Base-by-base conservation (phyloP, 1,284 basidiomycete genomes). In the Crucibulum parvulum region DNA sequence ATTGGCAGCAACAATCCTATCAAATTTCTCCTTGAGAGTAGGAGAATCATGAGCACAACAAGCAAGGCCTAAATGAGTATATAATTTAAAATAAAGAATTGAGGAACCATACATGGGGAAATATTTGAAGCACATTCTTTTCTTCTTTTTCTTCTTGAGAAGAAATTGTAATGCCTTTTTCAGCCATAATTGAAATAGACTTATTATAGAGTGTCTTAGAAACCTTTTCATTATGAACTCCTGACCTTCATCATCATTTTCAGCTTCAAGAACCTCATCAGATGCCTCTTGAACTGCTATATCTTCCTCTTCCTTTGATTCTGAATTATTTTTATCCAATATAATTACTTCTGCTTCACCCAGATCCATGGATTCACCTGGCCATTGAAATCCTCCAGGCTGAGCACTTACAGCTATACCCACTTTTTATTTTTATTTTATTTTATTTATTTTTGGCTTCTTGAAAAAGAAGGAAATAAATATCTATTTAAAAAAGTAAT, bases 21-120 rank as follows among this genome's bases (percentile, higher is more conserved):
- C 64, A 59, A 68, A 67, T 51, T 64, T 60, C 37, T 65, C 63
- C 13, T 60, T 54, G 15, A 66, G 57, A n/a, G 60, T 60, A 16
- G 39, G 10, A 36, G 48, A 55, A 52, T 67, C 62, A 59, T 69
- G 61, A 18, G 66, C 55, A 48, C 50, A 31, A n/a, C 57, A 55
- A 18, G 66, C 65, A 43, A 68, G 53, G 7, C 64, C 65, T 15
- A 46, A 37, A 55, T 24, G 36, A 54, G 34, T 35, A n/a, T 11
- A 48, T 31, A 48, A n/a, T 48, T 24, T 11, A n/a, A 48, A 48
- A 16, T n/a, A n/a, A n/a, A n/a, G 11, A 48, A 31, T 24, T 11
- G 24, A 48, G 11, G 7, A 31, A 48, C 15, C 47, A 15, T 24
- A 52, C 51, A 6, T 13, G 4, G 38, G 51, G 36, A 52, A 37